A percentile compares a stretch with the other conserved stretches of the same genome.
Evolutionary conservation across 2,329 filamentous ascomycete species (phyloP).

Genomic region (Beauveria asiatica): DNA sequence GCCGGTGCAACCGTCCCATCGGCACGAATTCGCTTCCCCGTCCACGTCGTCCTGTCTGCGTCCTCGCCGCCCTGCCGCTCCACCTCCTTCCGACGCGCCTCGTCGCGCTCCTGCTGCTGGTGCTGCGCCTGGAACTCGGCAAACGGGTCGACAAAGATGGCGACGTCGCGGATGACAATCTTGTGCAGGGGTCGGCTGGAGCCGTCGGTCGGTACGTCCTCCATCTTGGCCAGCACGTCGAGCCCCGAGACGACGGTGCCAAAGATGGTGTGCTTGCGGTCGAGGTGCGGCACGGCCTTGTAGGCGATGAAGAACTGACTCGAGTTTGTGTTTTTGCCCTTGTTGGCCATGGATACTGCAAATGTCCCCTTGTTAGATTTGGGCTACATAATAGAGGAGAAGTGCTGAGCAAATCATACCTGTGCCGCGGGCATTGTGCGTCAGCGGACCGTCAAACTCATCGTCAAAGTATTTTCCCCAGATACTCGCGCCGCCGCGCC

Average conservation of each 20-base stretch:
- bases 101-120: constrained; percentile 50
- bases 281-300: constrained; percentile 72
- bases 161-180: constrained; percentile 72
- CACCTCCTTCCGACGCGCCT: constrained; percentile 53
- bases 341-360: constrained; percentile 80
- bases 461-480: constrained; percentile 95
- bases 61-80: constrained; percentile 62
- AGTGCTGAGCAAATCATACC: constrained; percentile 25
- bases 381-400: not conserved
- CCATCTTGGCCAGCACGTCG: constrained; percentile 65
- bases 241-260: constrained; percentile 72
- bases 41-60: constrained; percentile 91
- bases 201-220: constrained; percentile 67
- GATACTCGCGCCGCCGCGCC: constrained; percentile 78
- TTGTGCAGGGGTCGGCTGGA: constrained; percentile 67
- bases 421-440: constrained; percentile 73
- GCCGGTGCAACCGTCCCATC: constrained; percentile 49
- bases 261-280: constrained; percentile 97
- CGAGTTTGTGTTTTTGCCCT: constrained; percentile 95
- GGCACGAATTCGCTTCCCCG: constrained; percentile 75
- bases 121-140: constrained; percentile 81
- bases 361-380: not conserved
- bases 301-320: constrained; percentile 95
- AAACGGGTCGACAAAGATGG: constrained; percentile 89
- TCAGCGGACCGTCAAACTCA: constrained; percentile 81